phyloP scores from a whole-genome alignment of 106 monocot species.

The Allium sativum region DNA sequence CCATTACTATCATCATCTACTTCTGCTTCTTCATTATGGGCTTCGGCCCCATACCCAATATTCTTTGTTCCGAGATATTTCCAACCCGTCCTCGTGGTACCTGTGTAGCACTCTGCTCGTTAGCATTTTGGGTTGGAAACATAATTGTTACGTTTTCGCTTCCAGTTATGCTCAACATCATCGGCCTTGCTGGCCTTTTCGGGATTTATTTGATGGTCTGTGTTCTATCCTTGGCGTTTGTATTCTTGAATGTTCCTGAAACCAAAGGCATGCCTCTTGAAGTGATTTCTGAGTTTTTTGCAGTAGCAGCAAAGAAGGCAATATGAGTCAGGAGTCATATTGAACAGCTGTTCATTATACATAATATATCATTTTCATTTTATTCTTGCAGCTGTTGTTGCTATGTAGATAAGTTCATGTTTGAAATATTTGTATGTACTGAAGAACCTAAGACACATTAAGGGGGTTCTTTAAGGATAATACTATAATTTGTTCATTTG shows the following conservation, averaged over 20 bases:
- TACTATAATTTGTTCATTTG: too few species aligned
- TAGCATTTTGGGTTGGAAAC: conserved; percentile 18
- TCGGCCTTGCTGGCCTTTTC: conserved; percentile 22
- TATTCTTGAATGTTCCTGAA: conserved; percentile 36
- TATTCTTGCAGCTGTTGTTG: too few species aligned
- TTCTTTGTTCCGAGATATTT: conserved; percentile 26
- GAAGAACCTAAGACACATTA: too few species aligned
- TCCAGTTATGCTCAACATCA: conserved; percentile 16
- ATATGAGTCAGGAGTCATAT: too few species aligned
- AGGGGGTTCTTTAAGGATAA: too few species aligned
- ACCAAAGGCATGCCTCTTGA: conserved; percentile 52
- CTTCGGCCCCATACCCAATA: conserved; percentile 26
- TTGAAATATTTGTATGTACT: too few species aligned
- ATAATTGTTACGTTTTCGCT: conserved; percentile 23
- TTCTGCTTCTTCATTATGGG: conserved; percentile 30
- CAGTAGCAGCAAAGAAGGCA: conserved; percentile 15
- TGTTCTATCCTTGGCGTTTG: conserved; percentile 14
- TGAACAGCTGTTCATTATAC: too few species aligned
- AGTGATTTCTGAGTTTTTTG: conserved; percentile 46
- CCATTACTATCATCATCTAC: conserved; percentile 16
- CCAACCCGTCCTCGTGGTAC: conserved; percentile 22
- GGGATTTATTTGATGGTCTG: conserved; percentile 16
- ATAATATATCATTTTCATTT: too few species aligned
- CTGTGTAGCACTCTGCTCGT: conserved; percentile 16
- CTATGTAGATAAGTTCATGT: too few species aligned